phyloP scores from a whole-genome alignment of 192 early-diverging fungal species.

The Chytriomyces hyalinus region DNA sequence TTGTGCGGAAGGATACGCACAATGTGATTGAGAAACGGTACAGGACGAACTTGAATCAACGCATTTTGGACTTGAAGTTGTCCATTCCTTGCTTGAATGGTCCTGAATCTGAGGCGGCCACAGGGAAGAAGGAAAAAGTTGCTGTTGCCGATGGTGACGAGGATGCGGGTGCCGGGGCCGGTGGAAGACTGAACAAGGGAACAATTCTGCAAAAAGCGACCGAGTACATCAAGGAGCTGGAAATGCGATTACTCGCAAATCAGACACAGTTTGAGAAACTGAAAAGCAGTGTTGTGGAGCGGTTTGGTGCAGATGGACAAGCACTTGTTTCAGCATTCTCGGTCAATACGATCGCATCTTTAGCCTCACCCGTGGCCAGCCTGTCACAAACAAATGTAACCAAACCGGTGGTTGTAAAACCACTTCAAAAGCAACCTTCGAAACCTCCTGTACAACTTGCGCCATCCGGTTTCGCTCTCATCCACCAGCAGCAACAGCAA shows the following conservation, averaged over 20 bases:
- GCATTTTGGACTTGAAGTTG: conserved; percentile 84
- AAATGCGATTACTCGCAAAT: background rate
- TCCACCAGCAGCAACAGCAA: conserved; percentile 33
- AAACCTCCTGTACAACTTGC: background rate
- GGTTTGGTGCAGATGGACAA: conserved; percentile 10
- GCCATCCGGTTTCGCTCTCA: conserved; percentile 18
- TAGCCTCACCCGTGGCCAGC: background rate
- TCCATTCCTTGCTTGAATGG: conserved; percentile 81
- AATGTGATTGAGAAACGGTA: conserved; percentile 95
- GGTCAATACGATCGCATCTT: background rate
- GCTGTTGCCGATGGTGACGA: conserved; percentile 64
- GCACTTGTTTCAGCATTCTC: conserved; percentile 10
- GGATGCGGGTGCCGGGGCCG: conserved; percentile 24
- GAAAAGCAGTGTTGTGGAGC: background rate
- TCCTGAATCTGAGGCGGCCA: conserved; percentile 60
- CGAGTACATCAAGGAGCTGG: conserved; percentile 78
- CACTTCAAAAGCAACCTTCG: background rate
- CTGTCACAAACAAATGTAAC: background rate
- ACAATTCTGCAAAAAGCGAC: conserved; percentile 90
- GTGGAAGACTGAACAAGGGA: conserved; percentile 88
- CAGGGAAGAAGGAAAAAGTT: conserved; percentile 18
- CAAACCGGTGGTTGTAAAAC: no score
- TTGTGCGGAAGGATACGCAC: conserved; percentile 84
- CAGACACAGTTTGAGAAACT: conserved; percentile 9
- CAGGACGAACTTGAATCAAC: conserved; percentile 96